Conservation (phyloP, 78 protist species). For the slime mould (Dictyostelium discoideum) region dicty_2.7 NC_007090.3:2374001-2374500, state of each 20-base stretch:
- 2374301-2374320: constrained; percentile 22
- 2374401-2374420: constrained; percentile 68
- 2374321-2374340: constrained; percentile 52
- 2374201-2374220: constrained; percentile 65
- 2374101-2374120: not conserved
- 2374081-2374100: not conserved
- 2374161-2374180: constrained; percentile 14
- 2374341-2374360: constrained; percentile 54
- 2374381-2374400: constrained; percentile 59
- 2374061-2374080: not conserved
- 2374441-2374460: not conserved
- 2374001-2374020: constrained; percentile 59
- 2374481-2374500: constrained; percentile 36
- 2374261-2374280: constrained; percentile 50
- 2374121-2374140: constrained; percentile 17
- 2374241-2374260: constrained; percentile 46
- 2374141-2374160: not conserved
- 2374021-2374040: constrained; percentile 57
- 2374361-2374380: constrained; percentile 66
- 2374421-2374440: constrained; percentile 31
- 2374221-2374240: constrained; percentile 76
- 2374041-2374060: not conserved
- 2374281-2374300: constrained; percentile 40
- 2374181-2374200: constrained; percentile 55
- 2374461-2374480: constrained; percentile 20